Percentiles rank a stretch among this genome's conserved stretches.
These are phyloP conservation scores for Dipodascopsis tothii DNA, from an alignment of 805 yeast species.

Conservation along the genomic window DNA sequence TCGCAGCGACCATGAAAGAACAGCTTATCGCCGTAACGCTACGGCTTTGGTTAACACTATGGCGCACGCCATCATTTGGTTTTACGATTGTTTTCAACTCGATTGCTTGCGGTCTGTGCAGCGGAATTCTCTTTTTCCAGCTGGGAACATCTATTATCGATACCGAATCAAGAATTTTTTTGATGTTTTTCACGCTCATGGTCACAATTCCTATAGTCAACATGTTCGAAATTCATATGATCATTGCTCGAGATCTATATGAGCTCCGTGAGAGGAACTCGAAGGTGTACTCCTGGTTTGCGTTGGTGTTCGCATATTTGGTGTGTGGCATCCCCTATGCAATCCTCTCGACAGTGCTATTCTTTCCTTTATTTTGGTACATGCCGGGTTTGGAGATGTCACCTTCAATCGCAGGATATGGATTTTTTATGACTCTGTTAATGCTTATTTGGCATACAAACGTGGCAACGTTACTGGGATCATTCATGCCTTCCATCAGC, in stretches of 20 bases:
- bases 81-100: conserved; percentile 5
- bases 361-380: conserved; percentile 55
- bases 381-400: conserved; percentile 63
- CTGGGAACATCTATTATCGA: conserved; percentile 59
- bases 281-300: conserved; percentile 56
- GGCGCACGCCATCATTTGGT: conserved; percentile 47
- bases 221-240: conserved; percentile 38
- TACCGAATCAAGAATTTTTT: conserved; percentile 49
- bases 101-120: conserved; percentile 26
- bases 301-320: conserved; percentile 2
- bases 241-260: conserved; percentile 52
- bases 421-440: conserved; percentile 37
- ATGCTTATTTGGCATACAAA: conserved; percentile 23
- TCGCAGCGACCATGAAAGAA: conserved; percentile 39
- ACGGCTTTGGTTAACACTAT: conserved; percentile 53
- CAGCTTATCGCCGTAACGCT: conserved; percentile 42
- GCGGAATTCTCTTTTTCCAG: conserved; percentile 42
- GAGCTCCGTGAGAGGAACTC: conserved; percentile 71
- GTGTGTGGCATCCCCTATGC: conserved; percentile 4
- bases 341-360: conserved; percentile 51
- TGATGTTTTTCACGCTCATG: conserved; percentile 29
- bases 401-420: conserved; percentile 36
- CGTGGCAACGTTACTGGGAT: conserved; percentile 38
- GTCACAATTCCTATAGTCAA: conserved; percentile 5
- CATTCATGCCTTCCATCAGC: conserved; percentile 35